A percentile compares a stretch with the other conserved stretches of the same genome.
Conservation (phyloP, 1,139 yeast species). For the Yamadazyma triangularis region DNA sequence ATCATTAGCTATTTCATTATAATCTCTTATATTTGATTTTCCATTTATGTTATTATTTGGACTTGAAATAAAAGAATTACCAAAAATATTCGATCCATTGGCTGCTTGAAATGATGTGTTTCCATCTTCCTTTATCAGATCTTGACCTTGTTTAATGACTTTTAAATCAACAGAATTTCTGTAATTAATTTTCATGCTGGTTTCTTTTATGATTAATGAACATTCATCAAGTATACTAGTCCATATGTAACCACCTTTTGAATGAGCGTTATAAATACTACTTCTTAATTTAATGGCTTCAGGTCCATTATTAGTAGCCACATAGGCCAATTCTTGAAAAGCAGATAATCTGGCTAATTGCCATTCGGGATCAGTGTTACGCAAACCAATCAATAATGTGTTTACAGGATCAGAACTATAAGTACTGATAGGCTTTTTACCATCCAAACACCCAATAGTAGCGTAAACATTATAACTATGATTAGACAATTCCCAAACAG, state of each 20-base stretch:
- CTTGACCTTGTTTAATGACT: slow-evolving; percentile 20
- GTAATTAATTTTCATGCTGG: slow-evolving; percentile 38
- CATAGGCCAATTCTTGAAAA: slow-evolving; percentile 67
- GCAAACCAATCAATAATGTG: slow-evolving; percentile 70
- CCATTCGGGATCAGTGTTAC: slow-evolving; percentile 38
- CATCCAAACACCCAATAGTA: slow-evolving; percentile 77
- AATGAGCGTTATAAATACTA: slow-evolving; percentile 50
- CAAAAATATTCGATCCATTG: slow-evolving; percentile 25
- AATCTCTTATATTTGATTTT: slow-evolving; percentile 5
- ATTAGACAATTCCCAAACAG: slow-evolving; percentile 61
- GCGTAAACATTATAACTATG: slow-evolving; percentile 68
- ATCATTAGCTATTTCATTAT: slow-evolving; percentile 9
- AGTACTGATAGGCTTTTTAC: slow-evolving; percentile 64
- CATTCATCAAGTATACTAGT: slow-evolving; percentile 57
- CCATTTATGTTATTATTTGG: slow-evolving; percentile 4
- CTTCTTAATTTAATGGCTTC: slow-evolving; percentile 43
- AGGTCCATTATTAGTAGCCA: slow-evolving; percentile 46
- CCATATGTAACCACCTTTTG: slow-evolving; percentile 50
- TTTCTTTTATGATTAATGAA: slow-evolving; percentile 45
- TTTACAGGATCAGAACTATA: slow-evolving; percentile 69
- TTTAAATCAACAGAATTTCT: slow-evolving; percentile 29
- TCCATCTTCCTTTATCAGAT: slow-evolving; percentile 12
- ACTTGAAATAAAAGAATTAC: slow-evolving; percentile 20
- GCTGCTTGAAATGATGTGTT: slow-evolving; percentile 7
- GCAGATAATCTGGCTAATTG: slow-evolving; percentile 64